A percentile compares a stretch with the other conserved stretches of the same genome.
These are phyloP conservation scores for Trichophyton schoenleinii DNA, from an alignment of 2,329 filamentous ascomycete genomes.

Conservation along the genomic window DNA sequence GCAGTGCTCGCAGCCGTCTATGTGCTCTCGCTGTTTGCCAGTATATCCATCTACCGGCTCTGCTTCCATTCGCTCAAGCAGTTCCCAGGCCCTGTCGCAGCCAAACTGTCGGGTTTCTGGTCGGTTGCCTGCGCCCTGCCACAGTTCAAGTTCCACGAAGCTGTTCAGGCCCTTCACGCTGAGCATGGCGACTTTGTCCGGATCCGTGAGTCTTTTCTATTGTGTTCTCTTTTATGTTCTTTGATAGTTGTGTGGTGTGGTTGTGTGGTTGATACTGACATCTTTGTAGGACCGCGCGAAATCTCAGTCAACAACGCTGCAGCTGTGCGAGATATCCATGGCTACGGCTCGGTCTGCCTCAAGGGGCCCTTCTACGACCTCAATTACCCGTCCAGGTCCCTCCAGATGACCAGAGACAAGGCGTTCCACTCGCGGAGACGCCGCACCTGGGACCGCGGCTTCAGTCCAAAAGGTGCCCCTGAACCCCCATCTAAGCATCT, in stretches of 20 bases:
- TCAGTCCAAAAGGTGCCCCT: constrained; percentile 19
- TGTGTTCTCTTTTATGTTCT: not conserved
- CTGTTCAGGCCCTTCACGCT: constrained; percentile 15
- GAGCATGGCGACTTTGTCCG: constrained; percentile 22
- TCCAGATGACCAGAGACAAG: constrained; percentile 17
- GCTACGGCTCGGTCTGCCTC: constrained; percentile 12
- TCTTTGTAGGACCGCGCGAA: constrained; percentile 13
- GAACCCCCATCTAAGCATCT: not conserved
- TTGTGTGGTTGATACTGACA: not conserved
- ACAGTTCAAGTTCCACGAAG: constrained; percentile 12
- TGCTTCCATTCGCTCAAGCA: constrained; percentile 18
- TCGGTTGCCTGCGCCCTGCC: constrained; percentile 10
- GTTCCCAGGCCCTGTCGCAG: constrained; percentile 19
- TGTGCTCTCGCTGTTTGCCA: constrained; percentile 6
- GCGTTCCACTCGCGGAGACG: constrained; percentile 14
- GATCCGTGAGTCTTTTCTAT: constrained; percentile 13
- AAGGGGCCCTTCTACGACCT: constrained; percentile 21
- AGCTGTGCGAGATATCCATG: constrained; percentile 13
- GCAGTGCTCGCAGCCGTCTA: not conserved
- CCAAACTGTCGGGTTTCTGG: constrained; percentile 17
- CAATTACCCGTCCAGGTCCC: constrained; percentile 13
- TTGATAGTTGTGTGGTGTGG: not conserved
- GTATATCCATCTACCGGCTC: constrained; percentile 19
- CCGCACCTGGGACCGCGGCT: constrained; percentile 22
- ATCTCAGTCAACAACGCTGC: constrained; percentile 14